Evolutionary conservation across 2,329 filamentous ascomycete genomes (phyloP).

Genomic region (Bipolaris victoriae): DNA sequence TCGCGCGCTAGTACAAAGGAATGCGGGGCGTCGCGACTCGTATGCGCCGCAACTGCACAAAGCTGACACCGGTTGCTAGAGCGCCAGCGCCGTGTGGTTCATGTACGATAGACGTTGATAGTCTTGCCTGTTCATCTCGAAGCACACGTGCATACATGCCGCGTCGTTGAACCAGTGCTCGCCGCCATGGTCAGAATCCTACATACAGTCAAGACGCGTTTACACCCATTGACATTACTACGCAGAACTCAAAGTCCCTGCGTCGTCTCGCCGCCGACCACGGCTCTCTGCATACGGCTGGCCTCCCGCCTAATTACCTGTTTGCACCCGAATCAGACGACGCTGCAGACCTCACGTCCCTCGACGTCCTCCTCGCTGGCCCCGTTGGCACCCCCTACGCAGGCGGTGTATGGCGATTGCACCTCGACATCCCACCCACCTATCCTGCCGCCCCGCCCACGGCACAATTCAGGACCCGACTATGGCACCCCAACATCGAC

Average conservation of each 20-base stretch:
- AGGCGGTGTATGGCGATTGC: slow-evolving; percentile 64
- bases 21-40: slow-evolving; percentile 16
- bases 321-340: slow-evolving; percentile 54
- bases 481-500: slow-evolving; percentile 71
- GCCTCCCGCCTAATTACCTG: slow-evolving; percentile 67
- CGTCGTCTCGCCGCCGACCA: slow-evolving; percentile 67
- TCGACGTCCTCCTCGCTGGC: slow-evolving; percentile 64
- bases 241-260: slow-evolving; percentile 57
- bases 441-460: slow-evolving; percentile 62
- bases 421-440: slow-evolving; percentile 64
- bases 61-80: not conserved
- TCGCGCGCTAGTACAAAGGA: slow-evolving; percentile 14
- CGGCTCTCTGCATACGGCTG: slow-evolving; percentile 60
- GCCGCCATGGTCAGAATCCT: slow-evolving; percentile 19
- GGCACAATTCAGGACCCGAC: slow-evolving; percentile 64
- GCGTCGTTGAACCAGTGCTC: not conserved
- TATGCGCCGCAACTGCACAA: slow-evolving; percentile 3
- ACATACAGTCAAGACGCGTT: not conserved
- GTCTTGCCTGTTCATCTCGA: too few species aligned
- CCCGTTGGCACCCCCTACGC: slow-evolving; percentile 66
- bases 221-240: slow-evolving; percentile 4
- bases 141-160: not conserved
- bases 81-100: not conserved
- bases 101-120: not conserved
- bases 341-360: slow-evolving; percentile 62